phyloP scores from a whole-genome alignment of 805 yeast species.

The Metschnikowia orientalis region DNA sequence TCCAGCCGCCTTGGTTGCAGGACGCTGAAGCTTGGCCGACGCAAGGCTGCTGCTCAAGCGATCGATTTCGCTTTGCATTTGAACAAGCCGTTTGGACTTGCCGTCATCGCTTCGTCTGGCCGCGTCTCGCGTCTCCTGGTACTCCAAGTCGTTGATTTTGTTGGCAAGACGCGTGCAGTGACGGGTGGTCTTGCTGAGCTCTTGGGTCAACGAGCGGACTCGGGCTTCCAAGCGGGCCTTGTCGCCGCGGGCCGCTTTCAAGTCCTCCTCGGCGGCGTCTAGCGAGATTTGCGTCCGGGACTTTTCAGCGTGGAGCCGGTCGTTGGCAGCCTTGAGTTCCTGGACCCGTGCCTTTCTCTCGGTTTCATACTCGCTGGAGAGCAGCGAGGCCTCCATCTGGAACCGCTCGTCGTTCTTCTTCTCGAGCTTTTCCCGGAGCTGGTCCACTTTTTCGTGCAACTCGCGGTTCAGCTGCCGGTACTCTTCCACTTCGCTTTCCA shows the following conservation, averaged over 20 bases:
- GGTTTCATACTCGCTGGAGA: slow-evolving; percentile 1
- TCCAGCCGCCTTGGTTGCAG: slow-evolving; percentile 1
- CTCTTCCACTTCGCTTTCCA: slow-evolving; percentile 34
- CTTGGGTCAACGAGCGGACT: slow-evolving; percentile 25
- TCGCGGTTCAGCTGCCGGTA: slow-evolving; percentile 25
- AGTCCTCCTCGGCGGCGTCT: slow-evolving; percentile 28
- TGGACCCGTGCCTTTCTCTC: slow-evolving; percentile 7
- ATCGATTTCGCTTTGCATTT: slow-evolving; percentile 28
- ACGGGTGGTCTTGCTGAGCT: slow-evolving; percentile 26
- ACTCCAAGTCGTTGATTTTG: slow-evolving; percentile 22
- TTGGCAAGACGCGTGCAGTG: slow-evolving; percentile 30
- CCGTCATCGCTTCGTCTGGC: slow-evolving; percentile 8
- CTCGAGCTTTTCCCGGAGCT: slow-evolving; percentile 4
- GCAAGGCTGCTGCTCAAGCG: slow-evolving; percentile 22
- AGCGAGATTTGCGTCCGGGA: slow-evolving; percentile 23
- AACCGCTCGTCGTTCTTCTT: slow-evolving; percentile 2
- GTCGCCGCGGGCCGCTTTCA: slow-evolving; percentile 25
- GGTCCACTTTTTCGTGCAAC: slow-evolving; percentile 19
- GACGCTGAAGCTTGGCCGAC: slow-evolving; percentile 20
- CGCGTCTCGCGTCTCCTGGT: slow-evolving; percentile 7
- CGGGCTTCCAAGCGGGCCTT: slow-evolving; percentile 28
- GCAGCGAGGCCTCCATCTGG: slow-evolving; percentile 1
- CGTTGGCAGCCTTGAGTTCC: slow-evolving; percentile 11
- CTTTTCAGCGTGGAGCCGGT: slow-evolving; percentile 10
- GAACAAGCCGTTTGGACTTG: slow-evolving; percentile 14